phyloP scores from a whole-genome alignment of 139 green algal species.

The Diplosphaera chodatii region DNA sequence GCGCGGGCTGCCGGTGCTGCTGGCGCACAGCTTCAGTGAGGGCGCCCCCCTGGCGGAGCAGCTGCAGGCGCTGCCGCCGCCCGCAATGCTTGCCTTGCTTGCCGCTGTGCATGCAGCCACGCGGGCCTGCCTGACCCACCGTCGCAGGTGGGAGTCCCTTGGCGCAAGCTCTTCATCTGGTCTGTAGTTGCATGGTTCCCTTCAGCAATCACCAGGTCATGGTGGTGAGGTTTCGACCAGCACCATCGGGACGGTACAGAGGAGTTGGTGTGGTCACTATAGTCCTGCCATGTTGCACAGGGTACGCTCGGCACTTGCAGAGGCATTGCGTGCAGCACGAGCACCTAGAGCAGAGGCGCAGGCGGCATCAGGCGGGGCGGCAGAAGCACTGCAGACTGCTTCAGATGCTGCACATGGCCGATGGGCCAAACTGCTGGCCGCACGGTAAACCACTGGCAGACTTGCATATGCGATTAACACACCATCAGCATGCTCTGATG shows the following conservation, averaged over 20 bases:
- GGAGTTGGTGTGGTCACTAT: too few relatives aligned
- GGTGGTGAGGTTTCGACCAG: too few relatives aligned
- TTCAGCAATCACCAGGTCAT: too few relatives aligned
- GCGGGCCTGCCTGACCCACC: constrained; percentile 33
- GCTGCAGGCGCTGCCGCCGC: constrained; percentile 37
- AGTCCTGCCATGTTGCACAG: too few relatives aligned
- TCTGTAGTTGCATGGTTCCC: too few relatives aligned
- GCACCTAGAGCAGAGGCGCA: neutral
- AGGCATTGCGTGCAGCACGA: neutral
- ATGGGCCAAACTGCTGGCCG: constrained; percentile 65
- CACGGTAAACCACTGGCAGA: constrained; percentile 13
- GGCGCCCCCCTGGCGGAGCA: constrained; percentile 22
- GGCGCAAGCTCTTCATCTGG: too few relatives aligned
- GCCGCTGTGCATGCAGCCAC: constrained; percentile 34
- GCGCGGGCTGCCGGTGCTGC: constrained; percentile 41
- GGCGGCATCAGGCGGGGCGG: neutral
- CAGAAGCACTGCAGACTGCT: constrained; percentile 34
- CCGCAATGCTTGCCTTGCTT: constrained; percentile 54
- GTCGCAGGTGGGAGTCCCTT: constrained; percentile 5
- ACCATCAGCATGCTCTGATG: too few relatives aligned
- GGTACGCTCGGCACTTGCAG: neutral
- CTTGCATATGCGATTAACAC: too few relatives aligned
- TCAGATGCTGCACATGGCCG: constrained; percentile 57
- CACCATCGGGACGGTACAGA: too few relatives aligned
- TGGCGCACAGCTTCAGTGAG: constrained; percentile 9